Evolutionary conservation across 2,329 filamentous ascomycete genomes (phyloP), one percentile per base, ranked within the genome.

Genomic region (Chaetomium sp.): DNA sequence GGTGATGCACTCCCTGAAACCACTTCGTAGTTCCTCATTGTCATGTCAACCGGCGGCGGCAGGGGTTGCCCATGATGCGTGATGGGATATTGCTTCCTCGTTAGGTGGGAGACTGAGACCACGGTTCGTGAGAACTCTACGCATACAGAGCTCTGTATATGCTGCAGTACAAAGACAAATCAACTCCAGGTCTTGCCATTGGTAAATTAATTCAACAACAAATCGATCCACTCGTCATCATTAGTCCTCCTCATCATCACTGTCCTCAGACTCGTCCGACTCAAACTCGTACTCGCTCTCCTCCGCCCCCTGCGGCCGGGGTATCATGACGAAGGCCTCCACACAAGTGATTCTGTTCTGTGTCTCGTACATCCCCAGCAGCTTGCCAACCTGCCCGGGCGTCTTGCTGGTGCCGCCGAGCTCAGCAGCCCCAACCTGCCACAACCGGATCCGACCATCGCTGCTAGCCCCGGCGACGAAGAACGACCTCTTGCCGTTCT

Each of bases 261-360:
- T 70, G 13, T 74, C 73, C 19, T 75, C 76, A 0, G 78, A 76
- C 9, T 73, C 73, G 47, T 77, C 76, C 53, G 77, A 75, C 0
- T 79, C 82, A 50, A 77, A 77, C 68, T 83, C 81, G 55, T 80
- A 80, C 63, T 86, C 86, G 72, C 82, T 85, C 21, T 85, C 86
- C 70, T 87, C 87, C 53, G 82, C 80, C 25, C 83, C 84, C 49
- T 87, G 86, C 19, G 86, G 84, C 55, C 83, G 81, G 71, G 87
- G 84, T 76, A 91, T 85, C 92, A 98, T 96, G 68, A 91, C 81
- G 79, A 96, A 98, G 25, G 90, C 90, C 71, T 87, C 88, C 72
- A 98, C 74, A 75, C 95, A 98, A 45, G 93, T 98, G 70, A 98
- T 93, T 63, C 95, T 83, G 75, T 94, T 93, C 54, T 89, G 88